phyloP scores from a whole-genome alignment of 306 rosid genomes.

The Cicer cuneatum region DNA sequence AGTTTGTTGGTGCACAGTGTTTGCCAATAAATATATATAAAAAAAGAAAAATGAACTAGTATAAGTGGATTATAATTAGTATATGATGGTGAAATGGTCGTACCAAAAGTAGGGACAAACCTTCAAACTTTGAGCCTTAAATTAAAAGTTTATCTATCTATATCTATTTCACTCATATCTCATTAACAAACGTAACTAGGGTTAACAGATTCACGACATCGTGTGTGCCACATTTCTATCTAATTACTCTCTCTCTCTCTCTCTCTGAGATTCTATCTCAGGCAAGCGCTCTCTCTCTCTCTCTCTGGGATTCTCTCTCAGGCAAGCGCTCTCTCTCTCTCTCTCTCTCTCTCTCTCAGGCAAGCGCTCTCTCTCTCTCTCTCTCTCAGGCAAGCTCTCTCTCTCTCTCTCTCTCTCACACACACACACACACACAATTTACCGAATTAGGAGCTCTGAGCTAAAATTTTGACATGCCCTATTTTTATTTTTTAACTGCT shows the following conservation, averaged over 20 bases:
- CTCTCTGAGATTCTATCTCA: conserved; percentile 16
- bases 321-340: too few relatives aligned
- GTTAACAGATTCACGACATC: conserved; percentile 20
- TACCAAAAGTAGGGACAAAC: not conserved
- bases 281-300: conserved; percentile 49
- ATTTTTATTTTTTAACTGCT: conserved; percentile 16
- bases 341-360: too few relatives aligned
- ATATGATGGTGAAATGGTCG: not conserved
- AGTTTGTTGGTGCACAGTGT: too few relatives aligned
- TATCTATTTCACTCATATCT: not conserved
- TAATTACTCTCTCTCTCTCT: not conserved
- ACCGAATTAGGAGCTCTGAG: conserved; percentile 37
- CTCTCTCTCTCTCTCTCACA: conserved; percentile 21
- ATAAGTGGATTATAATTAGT: not conserved
- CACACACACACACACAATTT: not conserved
- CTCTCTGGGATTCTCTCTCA: not conserved
- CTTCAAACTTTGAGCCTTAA: conserved; percentile 17
- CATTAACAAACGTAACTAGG: not conserved
- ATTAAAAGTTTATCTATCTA: conserved; percentile 34
- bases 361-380: not conserved
- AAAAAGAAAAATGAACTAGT: conserved; percentile 29
- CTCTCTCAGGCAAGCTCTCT: conserved; percentile 49
- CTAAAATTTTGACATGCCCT: conserved; percentile 24
- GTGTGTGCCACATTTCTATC: conserved; percentile 26
- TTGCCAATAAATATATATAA: not conserved